Base-by-base conservation (phyloP, 75 land plant species). In the Pinus albicaulis region DNA sequence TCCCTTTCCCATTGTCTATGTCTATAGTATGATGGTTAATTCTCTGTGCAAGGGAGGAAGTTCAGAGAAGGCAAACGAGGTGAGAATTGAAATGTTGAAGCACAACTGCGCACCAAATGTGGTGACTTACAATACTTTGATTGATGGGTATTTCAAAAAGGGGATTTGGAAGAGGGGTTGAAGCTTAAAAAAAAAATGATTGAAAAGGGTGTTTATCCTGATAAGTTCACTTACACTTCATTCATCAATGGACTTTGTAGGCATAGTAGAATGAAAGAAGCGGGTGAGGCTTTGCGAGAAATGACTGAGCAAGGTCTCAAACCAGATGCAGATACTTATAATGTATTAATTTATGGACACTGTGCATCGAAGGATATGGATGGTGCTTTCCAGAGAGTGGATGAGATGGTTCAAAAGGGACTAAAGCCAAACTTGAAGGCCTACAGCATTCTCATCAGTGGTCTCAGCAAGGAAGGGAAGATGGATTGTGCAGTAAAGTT, bases 191-290 rank as follows among this genome's bases (percentile, higher is more conserved):
- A 58, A 55, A 78, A 82, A 25, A 91, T 93, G 93, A 77, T 74
- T 64, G 71, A 76, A 19, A 74, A 68, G 26, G 89, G 89, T 16
- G 31, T 89, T 72, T 59, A 36, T 70, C 93, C 93, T 12, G 80
- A 82, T 74, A 52, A 24, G 59, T 80, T 68, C 36, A 93, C 96
- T 2, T 93, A 81, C 75, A 91, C 83, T 75, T 82, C 78, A 56
- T 34, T 89, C 77, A 82, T 93, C 52, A 74, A 57, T 77, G 91
- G 90, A n/a, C 82, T 80, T 80, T 92, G 93, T 57, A 84, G 82
- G 57, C 69, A 78, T 81, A 79, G 81, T 41, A 75, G 74, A 73
- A 60, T 89, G 61, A 79, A 79, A 57, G 88, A 85, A 57, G 91
- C 88, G 1, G 16, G 68, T 24, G 56, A 26, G 20, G 19, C 48